phyloP scores from a whole-genome alignment of 2,329 filamentous ascomycete species.

The Neofusicoccum sp. region DNA sequence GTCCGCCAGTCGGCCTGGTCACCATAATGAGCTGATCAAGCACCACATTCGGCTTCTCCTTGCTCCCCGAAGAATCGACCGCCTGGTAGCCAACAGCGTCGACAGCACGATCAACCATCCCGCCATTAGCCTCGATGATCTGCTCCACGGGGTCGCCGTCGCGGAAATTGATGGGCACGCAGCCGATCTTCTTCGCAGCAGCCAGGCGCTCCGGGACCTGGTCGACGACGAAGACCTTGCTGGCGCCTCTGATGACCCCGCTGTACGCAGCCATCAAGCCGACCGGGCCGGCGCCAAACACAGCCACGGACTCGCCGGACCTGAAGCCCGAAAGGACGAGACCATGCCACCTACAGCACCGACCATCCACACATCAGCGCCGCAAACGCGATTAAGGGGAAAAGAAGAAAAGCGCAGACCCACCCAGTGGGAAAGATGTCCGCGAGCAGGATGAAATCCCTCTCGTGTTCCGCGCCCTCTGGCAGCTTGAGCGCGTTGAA shows the following conservation, averaged over 20 bases:
- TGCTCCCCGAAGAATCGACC: conserved; percentile 53
- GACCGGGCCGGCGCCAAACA: conserved; percentile 65
- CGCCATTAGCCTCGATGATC: conserved; percentile 58
- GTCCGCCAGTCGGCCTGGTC: conserved; percentile 59
- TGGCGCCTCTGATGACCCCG: conserved; percentile 59
- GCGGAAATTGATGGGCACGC: conserved; percentile 60
- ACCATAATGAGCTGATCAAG: conserved; percentile 64
- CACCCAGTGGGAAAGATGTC: conserved; percentile 55
- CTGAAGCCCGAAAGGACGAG: conserved; percentile 58
- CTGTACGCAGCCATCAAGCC: conserved; percentile 67
- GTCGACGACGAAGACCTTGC: conserved; percentile 62
- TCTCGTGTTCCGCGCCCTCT: conserved; percentile 59
- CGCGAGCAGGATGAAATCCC: conserved; percentile 56
- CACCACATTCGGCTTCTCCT: conserved; percentile 62
- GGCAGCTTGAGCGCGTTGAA: conserved; percentile 65
- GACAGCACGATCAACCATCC: conserved; percentile 63
- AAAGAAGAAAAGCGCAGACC: conserved; percentile 23
- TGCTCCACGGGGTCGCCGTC: conserved; percentile 59
- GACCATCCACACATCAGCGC: too few species aligned
- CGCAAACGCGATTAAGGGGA: too few species aligned
- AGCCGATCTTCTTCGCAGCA: conserved; percentile 61
- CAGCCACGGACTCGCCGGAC: conserved; percentile 60
- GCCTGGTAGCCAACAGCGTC: conserved; percentile 68
- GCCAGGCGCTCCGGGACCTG: conserved; percentile 59
- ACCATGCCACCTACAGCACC: conserved; percentile 39